Percentiles rank a stretch among this genome's conserved stretches.
phyloP scores from a whole-genome alignment of 2,329 filamentous ascomycete genomes.

The Epichloe typhina region DNA sequence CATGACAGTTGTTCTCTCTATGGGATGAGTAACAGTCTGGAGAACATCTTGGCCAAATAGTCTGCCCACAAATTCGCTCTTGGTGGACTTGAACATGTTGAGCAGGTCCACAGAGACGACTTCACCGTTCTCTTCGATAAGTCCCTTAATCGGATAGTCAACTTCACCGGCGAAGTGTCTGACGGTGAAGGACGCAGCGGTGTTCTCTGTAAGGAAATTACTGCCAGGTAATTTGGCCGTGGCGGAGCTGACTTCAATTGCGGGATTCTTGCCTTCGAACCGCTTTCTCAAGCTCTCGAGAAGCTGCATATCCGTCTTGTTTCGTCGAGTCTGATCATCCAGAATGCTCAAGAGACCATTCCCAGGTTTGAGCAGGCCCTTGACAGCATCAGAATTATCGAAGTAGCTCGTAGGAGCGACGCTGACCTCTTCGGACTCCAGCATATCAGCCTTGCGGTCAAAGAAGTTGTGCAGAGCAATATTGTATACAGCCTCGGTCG shows the following conservation, averaged over 20 bases:
- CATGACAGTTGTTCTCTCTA: conserved; percentile 81
- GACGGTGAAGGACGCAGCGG: conserved; percentile 70
- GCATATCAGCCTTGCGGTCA: conserved; percentile 79
- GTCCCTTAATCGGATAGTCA: conserved; percentile 75
- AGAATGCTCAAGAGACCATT: conserved; percentile 90
- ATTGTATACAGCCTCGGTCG: conserved; percentile 84
- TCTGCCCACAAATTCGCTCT: conserved; percentile 76
- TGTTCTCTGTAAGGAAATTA: conserved; percentile 79
- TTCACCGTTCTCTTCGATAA: conserved; percentile 93
- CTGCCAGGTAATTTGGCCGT: conserved; percentile 70
- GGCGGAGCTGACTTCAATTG: conserved; percentile 65
- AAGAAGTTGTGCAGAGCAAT: conserved; percentile 93
- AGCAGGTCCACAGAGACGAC: conserved; percentile 91
- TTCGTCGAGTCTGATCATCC: conserved; percentile 86
- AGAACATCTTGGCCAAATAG: conserved; percentile 94
- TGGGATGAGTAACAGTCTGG: conserved; percentile 84
- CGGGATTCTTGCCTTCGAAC: conserved; percentile 87
- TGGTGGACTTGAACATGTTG: conserved; percentile 80
- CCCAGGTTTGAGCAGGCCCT: conserved; percentile 77
- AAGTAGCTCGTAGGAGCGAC: conserved; percentile 93
- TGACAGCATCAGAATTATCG: conserved; percentile 90
- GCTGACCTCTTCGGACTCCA: conserved; percentile 86
- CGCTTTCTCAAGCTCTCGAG: conserved; percentile 83
- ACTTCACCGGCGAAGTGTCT: conserved; percentile 95
- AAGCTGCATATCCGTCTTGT: conserved; percentile 78